Base-by-base conservation (phyloP, 75 land plant species). In the Selaginella tamariscina region DNA sequence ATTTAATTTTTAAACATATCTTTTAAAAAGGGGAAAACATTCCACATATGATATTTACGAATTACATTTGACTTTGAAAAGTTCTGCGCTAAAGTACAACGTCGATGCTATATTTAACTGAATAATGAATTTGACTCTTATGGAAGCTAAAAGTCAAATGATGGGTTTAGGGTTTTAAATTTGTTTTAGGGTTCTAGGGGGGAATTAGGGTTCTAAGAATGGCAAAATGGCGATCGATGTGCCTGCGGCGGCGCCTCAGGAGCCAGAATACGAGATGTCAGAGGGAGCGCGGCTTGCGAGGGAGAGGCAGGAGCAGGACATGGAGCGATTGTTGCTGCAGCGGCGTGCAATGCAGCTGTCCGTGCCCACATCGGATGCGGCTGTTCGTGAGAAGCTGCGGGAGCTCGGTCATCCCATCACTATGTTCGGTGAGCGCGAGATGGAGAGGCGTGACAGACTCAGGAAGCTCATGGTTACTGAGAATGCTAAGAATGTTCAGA, bases 361-460 rank as follows among this genome's bases (percentile, higher is more conserved):
- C 20, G 99, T 95, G 28, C 99, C 99, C 15, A 95, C 99, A 65
- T 91, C 88, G 68, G 99, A 95, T 66, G 57, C 74, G 15, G 88
- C 91, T 33, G 99, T 95, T 18, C 85, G 89, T 11, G 72, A 76
- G 13, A 85, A 91, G 8, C 89, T 95, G 29, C 84, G 99, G 32
- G 78, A 83, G 39, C 84, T 95, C 49, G 85, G 82, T 1, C 94
- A 95, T 39, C 97, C 99, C 0, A 74, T 91, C 22, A 91, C 99
- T 9, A 73, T 95, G 27, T 91, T 91, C 68, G 99, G 99, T 28
- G 99, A 95, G 78, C 78, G 93, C 32, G 99, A 95, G 81, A 95
- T 95, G 99, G 99, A 95, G 77, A 75, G 99, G 24, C 75, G 99
- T 5, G 97, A 95, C 56, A 77, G 99, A 65, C 76, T 95, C 72